A percentile compares a stretch with the other conserved stretches of the same genome.
Conservation (phyloP, 148 eudicot species). For the Rhododendron kiyosumense region DNA sequence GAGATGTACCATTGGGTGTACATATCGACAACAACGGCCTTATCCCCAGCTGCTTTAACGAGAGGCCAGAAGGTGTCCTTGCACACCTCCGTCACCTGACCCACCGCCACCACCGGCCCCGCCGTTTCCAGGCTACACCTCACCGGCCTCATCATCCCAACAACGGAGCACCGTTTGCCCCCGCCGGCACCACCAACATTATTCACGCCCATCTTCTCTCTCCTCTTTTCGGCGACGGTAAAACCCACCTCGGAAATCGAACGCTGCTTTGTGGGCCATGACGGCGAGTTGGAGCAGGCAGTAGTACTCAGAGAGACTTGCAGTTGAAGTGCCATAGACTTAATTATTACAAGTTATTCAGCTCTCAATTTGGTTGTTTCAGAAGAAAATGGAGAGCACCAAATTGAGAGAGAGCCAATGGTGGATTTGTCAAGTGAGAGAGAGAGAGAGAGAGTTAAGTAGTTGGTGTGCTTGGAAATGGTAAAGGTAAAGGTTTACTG, state of each 20-base stretch:
- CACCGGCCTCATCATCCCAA: constrained; percentile 15
- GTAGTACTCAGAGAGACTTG: not conserved
- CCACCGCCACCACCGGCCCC: constrained; percentile 41
- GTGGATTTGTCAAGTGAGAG: not conserved
- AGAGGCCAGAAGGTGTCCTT: constrained; percentile 93
- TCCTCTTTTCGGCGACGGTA: not conserved
- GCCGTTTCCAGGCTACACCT: constrained; percentile 34
- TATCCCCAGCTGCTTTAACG: constrained; percentile 67
- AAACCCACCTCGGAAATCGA: not conserved
- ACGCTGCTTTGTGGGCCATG: not conserved
- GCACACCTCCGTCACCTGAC: constrained; percentile 73
- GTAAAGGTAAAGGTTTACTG: not conserved
- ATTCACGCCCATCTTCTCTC: constrained; percentile 11
- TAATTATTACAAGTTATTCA: too few species aligned
- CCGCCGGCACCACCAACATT: not conserved
- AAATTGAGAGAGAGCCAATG: not conserved
- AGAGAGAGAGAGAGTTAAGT: not conserved
- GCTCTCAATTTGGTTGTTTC: not conserved
- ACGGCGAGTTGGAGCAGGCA: not conserved
- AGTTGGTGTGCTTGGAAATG: not conserved
- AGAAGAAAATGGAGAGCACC: not conserved
- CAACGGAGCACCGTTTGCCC: too few species aligned
- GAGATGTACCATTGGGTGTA: constrained; percentile 76
- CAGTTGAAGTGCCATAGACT: constrained; percentile 4
- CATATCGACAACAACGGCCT: constrained; percentile 76